Evolutionary conservation across 257 asterid species (phyloP), one percentile per base, ranked within the genome.

Genomic region (Solanum appendiculatum): DNA sequence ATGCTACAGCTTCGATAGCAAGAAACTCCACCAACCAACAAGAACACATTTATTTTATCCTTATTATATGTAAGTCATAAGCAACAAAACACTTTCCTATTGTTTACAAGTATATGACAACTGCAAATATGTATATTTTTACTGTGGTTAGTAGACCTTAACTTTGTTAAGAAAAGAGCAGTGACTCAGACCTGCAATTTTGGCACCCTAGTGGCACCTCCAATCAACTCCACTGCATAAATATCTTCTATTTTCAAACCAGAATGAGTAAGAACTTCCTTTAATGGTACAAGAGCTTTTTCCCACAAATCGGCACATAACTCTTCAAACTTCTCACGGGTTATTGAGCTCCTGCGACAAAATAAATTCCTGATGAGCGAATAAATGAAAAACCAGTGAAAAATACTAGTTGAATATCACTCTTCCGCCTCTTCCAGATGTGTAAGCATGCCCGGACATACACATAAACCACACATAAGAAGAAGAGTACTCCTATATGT

Each of bases 121-220:
- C 68, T 46, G 27, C 42, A 23, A 42, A 83, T 72, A 40, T 18
- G 66, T 39, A 33, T 73, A 37, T 40, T 25, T 29, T 27, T 25
- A 77, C 39, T 80, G 84, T 46, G 33, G 63, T 80, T 46, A 44
- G 42, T 70, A 80, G 64, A 80, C 64, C 84, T 80, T 29, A 80
- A 80, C 84, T 80, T 80, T 27, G 64, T 44, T 48, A 46, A 39
- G 58, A 33, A 31, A 63, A 31, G 82, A 86, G 88, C 82, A 72
- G 29, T 6, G 86, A 58, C 44, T 86, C 83, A 82, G 70, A 97
- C 99, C 99, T 97, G 99, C 94, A 97, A 94, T 90, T 94, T 96
- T 80, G 99, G 99, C 86, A 97, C 99, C 87, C 99, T 94, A 46
- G 99, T 97, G 92, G 99, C 97, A 91, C 99, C 99, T 90, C 99